Percentiles rank a stretch among this genome's conserved stretches.
phyloP scores from a whole-genome alignment of 2,329 filamentous ascomycete genomes.

The Diaporthe ilicicola region DNA sequence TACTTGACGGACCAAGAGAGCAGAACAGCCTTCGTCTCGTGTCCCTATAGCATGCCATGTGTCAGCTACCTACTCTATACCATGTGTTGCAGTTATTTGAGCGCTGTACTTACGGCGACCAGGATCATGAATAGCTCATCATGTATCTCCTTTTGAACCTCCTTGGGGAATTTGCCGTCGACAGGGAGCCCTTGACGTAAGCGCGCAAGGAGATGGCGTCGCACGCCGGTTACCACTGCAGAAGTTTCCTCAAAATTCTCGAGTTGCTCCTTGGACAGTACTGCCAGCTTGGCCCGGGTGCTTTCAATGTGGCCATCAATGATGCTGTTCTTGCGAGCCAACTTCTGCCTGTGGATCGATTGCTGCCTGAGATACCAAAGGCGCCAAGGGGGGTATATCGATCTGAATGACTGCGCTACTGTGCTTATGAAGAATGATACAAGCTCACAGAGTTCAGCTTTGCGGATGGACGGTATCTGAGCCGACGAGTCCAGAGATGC shows the following conservation, averaged over 20 bases:
- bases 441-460: neutral
- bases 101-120: constrained; percentile 38
- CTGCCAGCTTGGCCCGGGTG: neutral
- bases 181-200: too few relatives aligned
- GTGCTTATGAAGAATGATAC: neutral
- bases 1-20: constrained; percentile 53
- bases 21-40: constrained; percentile 53
- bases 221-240: neutral
- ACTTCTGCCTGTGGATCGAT: neutral
- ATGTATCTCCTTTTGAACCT: neutral
- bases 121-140: constrained; percentile 52
- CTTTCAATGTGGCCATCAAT: neutral
- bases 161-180: neutral
- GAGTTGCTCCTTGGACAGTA: neutral
- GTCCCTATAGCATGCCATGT: constrained; percentile 37
- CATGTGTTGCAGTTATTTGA: neutral
- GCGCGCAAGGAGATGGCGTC: neutral
- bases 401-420: neutral
- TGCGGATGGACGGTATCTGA: neutral
- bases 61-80: too few relatives aligned
- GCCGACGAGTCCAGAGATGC: neutral
- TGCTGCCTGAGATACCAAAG: neutral
- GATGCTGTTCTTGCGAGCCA: neutral
- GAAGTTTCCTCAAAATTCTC: neutral
- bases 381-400: neutral